A percentile compares a stretch with the other conserved stretches of the same genome.
Evolutionary conservation across 768 basidiomycete species (phyloP).

Genomic region (Candolleomyces eurysporus): DNA sequence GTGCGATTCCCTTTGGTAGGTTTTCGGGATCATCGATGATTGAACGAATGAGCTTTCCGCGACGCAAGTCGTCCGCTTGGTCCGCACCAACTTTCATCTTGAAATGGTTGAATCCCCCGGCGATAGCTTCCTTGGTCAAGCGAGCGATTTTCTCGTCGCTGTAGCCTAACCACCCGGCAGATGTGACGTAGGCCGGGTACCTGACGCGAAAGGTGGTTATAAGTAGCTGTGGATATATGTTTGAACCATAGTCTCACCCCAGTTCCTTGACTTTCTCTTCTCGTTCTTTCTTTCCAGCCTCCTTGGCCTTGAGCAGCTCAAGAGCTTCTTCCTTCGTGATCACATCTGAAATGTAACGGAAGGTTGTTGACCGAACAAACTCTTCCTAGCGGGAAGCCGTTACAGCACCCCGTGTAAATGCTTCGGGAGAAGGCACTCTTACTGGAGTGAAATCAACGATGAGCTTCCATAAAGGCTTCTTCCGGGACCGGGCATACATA

Average conservation of each 20-base stretch:
- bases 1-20: slow-evolving; percentile 57
- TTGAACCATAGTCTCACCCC: slow-evolving; percentile 41
- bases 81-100: slow-evolving; percentile 98
- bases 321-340: slow-evolving; percentile 91
- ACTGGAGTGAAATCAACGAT: slow-evolving; percentile 86
- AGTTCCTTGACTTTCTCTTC: slow-evolving; percentile 70
- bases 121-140: slow-evolving; percentile 83
- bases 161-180: slow-evolving; percentile 93
- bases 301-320: slow-evolving; percentile 74
- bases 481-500: slow-evolving; percentile 75
- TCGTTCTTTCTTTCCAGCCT: slow-evolving; percentile 72
- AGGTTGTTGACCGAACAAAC: slow-evolving; percentile 72
- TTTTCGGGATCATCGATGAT: slow-evolving; percentile 93
- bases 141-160: slow-evolving; percentile 87
- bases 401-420: background rate
- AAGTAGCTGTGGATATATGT: background rate
- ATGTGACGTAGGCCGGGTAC: slow-evolving; percentile 93
- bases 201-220: slow-evolving; percentile 31
- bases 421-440: slow-evolving; percentile 5
- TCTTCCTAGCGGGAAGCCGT: slow-evolving; percentile 55
- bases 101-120: slow-evolving; percentile 95
- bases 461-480: slow-evolving; percentile 93
- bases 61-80: slow-evolving; percentile 77
- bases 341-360: slow-evolving; percentile 90
- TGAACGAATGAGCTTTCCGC: slow-evolving; percentile 86